These are phyloP conservation scores for Lactuca sativa DNA, from an alignment of 129 eudicot genomes.

Conservation along the genomic window DNA sequence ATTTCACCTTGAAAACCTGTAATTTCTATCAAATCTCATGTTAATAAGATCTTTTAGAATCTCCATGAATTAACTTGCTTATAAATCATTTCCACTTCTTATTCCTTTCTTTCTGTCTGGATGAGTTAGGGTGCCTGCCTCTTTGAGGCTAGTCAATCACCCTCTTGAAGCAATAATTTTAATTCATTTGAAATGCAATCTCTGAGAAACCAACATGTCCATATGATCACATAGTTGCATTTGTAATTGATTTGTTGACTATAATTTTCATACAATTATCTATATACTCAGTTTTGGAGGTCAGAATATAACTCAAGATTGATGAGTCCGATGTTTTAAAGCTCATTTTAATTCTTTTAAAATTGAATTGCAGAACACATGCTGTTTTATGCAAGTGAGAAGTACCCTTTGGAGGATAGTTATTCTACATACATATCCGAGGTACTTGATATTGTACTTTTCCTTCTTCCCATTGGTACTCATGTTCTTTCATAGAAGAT, in stretches of 20 bases:
- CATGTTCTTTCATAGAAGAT: slow-evolving; percentile 11
- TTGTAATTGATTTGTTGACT: slow-evolving; percentile 1
- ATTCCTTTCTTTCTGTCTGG: not conserved
- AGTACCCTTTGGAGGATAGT: slow-evolving; percentile 96
- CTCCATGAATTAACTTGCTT: not conserved
- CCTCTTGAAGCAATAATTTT: not conserved
- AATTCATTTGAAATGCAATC: not conserved
- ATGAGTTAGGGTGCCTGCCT: not conserved
- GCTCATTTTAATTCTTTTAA: not conserved
- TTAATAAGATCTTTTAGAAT: not conserved
- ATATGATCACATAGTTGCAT: not conserved
- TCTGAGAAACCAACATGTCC: not conserved
- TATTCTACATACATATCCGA: slow-evolving; percentile 86
- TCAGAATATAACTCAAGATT: not conserved
- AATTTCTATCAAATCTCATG: not conserved
- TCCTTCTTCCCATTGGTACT: not conserved
- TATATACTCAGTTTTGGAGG: slow-evolving; percentile 13
- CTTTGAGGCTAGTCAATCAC: not conserved
- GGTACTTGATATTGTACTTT: slow-evolving; percentile 43
- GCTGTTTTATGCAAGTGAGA: slow-evolving; percentile 98
- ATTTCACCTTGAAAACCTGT: not conserved
- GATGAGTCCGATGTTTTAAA: slow-evolving; percentile 2
- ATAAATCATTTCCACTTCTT: not conserved
- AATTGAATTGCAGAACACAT: slow-evolving; percentile 80
- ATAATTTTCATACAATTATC: slow-evolving; percentile 5